phyloP scores from a whole-genome alignment of 2,329 filamentous ascomycete genomes.

The Microcyclospora tardicrescens region DNA sequence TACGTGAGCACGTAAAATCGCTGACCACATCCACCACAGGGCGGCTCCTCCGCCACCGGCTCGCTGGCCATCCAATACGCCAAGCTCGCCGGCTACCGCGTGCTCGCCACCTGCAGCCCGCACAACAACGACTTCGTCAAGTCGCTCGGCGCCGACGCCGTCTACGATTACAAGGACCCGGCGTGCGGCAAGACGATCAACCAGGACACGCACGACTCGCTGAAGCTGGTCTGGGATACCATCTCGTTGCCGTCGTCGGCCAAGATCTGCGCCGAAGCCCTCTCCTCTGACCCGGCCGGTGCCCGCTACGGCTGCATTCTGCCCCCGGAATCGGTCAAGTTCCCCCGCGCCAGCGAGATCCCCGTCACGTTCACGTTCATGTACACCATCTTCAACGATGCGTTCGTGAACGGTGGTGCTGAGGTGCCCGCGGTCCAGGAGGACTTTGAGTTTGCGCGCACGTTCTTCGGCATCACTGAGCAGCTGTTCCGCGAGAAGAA shows the following conservation, averaged over 20 bases:
- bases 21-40: slow-evolving; percentile 26
- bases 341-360: slow-evolving; percentile 10
- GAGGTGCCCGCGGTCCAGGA: slow-evolving; percentile 15
- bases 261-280: slow-evolving; percentile 14
- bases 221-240: slow-evolving; percentile 15
- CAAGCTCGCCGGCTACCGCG: slow-evolving; percentile 27
- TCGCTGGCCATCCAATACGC: slow-evolving; percentile 38
- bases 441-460: slow-evolving; percentile 31
- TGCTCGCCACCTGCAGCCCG: slow-evolving; percentile 34
- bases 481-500: slow-evolving; percentile 30
- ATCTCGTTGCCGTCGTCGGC: slow-evolving; percentile 11
- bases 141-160: slow-evolving; percentile 33
- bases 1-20: slow-evolving; percentile 3
- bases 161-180: slow-evolving; percentile 37
- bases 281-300: slow-evolving; percentile 10
- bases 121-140: slow-evolving; percentile 36
- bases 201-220: slow-evolving; percentile 12
- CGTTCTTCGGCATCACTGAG: slow-evolving; percentile 28
- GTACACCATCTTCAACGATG: slow-evolving; percentile 17
- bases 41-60: slow-evolving; percentile 37
- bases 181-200: slow-evolving; percentile 33
- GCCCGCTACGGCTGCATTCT: slow-evolving; percentile 14
- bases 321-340: slow-evolving; percentile 5
- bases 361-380: slow-evolving; percentile 12
- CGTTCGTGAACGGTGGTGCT: slow-evolving; percentile 10